A percentile compares a stretch with the other conserved stretches of the same genome.
These are phyloP conservation scores for Dillenia turbinata DNA, from an alignment of 164 flowering plant species.

Conservation along the genomic window DNA sequence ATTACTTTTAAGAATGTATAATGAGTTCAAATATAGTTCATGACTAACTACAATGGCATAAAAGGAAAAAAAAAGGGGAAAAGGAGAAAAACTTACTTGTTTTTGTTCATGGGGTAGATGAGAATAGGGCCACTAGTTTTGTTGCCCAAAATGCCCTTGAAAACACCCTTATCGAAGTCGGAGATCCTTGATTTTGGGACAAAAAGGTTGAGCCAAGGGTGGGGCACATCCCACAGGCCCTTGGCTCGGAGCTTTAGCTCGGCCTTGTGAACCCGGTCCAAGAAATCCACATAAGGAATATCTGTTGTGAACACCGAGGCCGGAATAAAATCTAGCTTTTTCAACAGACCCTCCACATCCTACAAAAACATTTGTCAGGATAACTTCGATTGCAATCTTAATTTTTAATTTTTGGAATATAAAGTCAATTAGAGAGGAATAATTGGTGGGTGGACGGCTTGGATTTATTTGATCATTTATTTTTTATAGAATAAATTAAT, in stretches of 20 bases:
- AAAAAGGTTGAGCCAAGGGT: constrained; percentile 96
- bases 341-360: constrained; percentile 72
- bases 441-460: constrained; percentile 34
- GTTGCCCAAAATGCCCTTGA: constrained; percentile 85
- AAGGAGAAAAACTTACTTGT: constrained; percentile 52
- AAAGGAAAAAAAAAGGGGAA: background rate
- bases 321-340: constrained; percentile 57
- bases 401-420: constrained; percentile 1
- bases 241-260: constrained; percentile 89
- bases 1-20: too few species aligned
- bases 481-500: background rate
- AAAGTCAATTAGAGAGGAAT: constrained; percentile 17
- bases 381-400: constrained; percentile 19
- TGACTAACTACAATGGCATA: background rate
- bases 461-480: constrained; percentile 13
- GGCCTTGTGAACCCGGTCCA: constrained; percentile 94
- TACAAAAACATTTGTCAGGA: constrained; percentile 35
- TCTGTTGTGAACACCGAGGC: constrained; percentile 74
- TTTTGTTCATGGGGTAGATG: constrained; percentile 91
- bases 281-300: constrained; percentile 72
- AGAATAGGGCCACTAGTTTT: constrained; percentile 92
- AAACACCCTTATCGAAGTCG: constrained; percentile 77
- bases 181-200: constrained; percentile 77
- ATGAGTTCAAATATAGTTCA: too few species aligned
- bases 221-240: constrained; percentile 95